These are phyloP conservation scores for Nakazawaea siamensis DNA, from an alignment of 805 yeast genomes.

Conservation along the genomic window DNA sequence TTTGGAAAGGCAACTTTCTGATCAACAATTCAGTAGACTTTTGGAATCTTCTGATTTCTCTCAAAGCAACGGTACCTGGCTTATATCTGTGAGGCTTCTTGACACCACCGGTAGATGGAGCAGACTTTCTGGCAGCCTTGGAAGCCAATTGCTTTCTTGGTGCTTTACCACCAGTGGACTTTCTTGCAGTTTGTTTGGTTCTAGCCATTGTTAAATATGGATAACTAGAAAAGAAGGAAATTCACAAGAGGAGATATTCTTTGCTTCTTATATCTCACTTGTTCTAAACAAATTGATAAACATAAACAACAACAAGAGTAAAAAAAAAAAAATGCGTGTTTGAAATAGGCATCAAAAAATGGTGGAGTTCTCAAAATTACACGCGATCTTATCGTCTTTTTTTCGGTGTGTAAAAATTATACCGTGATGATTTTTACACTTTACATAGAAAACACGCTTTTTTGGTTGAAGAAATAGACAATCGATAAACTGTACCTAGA, in stretches of 20 bases:
- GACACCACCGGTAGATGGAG: constrained; percentile 89
- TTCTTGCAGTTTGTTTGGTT: constrained; percentile 93
- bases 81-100: constrained; percentile 93
- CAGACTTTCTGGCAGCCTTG: constrained; percentile 89
- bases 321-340: too few species aligned
- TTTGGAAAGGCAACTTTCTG: constrained; percentile 95
- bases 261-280: too few species aligned
- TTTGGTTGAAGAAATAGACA: too few species aligned
- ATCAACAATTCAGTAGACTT: constrained; percentile 90
- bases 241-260: too few species aligned
- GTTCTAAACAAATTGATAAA: too few species aligned
- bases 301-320: too few species aligned
- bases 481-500: too few species aligned
- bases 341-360: too few species aligned
- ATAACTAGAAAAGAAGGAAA: too few species aligned
- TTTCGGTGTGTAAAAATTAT: too few species aligned
- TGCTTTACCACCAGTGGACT: constrained; percentile 92
- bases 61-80: constrained; percentile 95
- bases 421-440: background rate
- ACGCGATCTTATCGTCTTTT: too few species aligned
- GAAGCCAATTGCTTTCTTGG: constrained; percentile 93
- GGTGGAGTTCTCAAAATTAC: too few species aligned
- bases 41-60: constrained; percentile 97
- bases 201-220: constrained; percentile 56
- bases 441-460: background rate